Conservation (phyloP, 139 green algal species). For the Chlorella sp. region DNA sequence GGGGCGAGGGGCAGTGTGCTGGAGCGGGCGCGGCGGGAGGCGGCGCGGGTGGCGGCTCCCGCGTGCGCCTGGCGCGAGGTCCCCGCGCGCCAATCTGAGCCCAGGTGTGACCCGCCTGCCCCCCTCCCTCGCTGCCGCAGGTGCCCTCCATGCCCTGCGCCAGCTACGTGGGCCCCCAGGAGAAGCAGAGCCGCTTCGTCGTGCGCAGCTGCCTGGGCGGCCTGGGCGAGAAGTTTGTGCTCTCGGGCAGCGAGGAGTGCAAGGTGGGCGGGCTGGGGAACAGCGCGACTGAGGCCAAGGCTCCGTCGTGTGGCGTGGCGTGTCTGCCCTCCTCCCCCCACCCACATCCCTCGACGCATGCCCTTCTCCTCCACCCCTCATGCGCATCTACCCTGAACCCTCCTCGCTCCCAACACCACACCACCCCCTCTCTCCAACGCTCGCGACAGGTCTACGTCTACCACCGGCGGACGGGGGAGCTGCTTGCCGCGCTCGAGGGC, state of each 20-base stretch:
- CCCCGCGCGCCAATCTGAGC: not conserved
- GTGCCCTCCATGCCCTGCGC: slow-evolving; percentile 22
- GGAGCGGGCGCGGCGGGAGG: too few relatives aligned
- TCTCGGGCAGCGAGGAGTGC: slow-evolving; percentile 78
- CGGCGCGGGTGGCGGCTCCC: not conserved
- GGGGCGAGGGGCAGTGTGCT: too few relatives aligned
- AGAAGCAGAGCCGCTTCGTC: slow-evolving; percentile 70
- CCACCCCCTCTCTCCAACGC: not conserved
- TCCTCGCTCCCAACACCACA: not conserved
- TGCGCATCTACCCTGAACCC: not conserved
- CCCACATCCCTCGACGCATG: not conserved
- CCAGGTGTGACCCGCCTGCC: not conserved
- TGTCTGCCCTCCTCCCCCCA: not conserved
- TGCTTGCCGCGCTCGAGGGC: slow-evolving; percentile 84
- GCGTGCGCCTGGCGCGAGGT: not conserved
- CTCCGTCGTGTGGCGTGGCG: not conserved
- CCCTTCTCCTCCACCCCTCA: not conserved
- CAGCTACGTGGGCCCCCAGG: slow-evolving; percentile 6
- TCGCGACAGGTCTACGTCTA: slow-evolving; percentile 11
- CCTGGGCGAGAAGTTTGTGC: slow-evolving; percentile 71
- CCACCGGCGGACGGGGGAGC: slow-evolving; percentile 25
- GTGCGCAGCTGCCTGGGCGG: slow-evolving; percentile 88
- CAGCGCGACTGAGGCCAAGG: not conserved
- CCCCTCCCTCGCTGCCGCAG: too few relatives aligned
- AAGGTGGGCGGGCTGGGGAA: slow-evolving; percentile 49